Evolutionary conservation across 345 rosid species (phyloP), one percentile per base, ranked within the genome.

Genomic region (Garcia nutans): DNA sequence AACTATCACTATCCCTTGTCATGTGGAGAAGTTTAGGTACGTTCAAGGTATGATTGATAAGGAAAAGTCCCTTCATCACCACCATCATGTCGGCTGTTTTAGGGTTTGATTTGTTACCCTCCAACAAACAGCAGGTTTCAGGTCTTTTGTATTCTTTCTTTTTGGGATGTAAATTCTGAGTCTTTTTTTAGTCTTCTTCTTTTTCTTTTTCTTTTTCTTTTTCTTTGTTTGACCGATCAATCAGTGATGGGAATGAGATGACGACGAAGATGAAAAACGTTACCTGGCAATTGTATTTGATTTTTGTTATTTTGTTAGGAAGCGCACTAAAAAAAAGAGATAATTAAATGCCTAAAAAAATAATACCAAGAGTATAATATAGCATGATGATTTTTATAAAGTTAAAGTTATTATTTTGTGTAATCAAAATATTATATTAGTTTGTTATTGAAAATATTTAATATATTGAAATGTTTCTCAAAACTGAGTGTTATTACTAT

Each of bases 81-180:
- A 88, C 19, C 81, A 84, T 70, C 87, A 77, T 75, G 79, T 81
- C 44, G 91, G 91, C 1, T 91, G 96, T 82, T 91, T 89, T 82
- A 89, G 92, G 85, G 89, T 84, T 73, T 74, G 72, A 65, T 13
- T 16, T 44, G 19, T 22, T 23, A 42, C 12, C 41, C 41, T 37
- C 41, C 41, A 37, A 37, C 41, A 37, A 5, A 37, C 41, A 37
- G 41, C 41, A 37, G 41, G 41, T 37, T 37, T 58, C 28, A 58
- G 9, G 19, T 45, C 16, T 26, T 7, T 24, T 8, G 24, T 9
- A 47, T 33, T 6, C 20, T 22, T 22, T 63, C 58, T 54, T 41
- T 59, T 17, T 61, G 17, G 80, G 54, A 56, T 81, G 80, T 70
- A 79, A 70, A 81, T 74, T 65, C 45, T 23, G 31, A 49, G 44